Conservation (phyloP, 306 rosid genomes). For the Mucuna pruriens region DNA sequence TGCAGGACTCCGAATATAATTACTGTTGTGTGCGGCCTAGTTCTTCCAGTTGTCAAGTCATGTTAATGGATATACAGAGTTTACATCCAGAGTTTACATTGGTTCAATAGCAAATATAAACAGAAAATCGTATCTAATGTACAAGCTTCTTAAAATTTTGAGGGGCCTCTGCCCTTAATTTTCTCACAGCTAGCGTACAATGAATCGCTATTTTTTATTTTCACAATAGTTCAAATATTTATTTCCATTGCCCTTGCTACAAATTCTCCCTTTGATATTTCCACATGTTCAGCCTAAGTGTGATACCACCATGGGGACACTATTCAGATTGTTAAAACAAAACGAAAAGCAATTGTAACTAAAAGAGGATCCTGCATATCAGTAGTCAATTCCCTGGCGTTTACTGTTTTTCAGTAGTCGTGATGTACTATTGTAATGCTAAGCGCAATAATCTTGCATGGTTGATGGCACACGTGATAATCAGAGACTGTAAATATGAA, state of each 20-base stretch:
- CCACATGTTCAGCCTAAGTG: neutral
- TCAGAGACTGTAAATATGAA: neutral
- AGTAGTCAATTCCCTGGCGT: no score
- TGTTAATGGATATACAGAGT: slow-evolving; percentile 32
- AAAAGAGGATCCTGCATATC: neutral
- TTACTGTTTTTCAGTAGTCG: neutral
- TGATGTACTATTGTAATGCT: neutral
- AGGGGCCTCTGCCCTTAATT: slow-evolving; percentile 29
- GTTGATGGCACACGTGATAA: neutral
- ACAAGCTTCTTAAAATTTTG: slow-evolving; percentile 42
- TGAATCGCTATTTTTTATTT: neutral
- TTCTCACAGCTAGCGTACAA: neutral
- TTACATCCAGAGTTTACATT: slow-evolving; percentile 35
- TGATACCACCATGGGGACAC: neutral
- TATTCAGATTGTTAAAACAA: neutral
- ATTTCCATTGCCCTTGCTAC: neutral
- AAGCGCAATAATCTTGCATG: neutral
- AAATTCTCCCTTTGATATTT: neutral
- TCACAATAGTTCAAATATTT: neutral
- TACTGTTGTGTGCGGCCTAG: slow-evolving; percentile 12
- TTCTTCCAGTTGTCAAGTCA: slow-evolving; percentile 14
- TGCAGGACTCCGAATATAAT: slow-evolving; percentile 41
- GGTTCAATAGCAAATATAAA: slow-evolving; percentile 24
- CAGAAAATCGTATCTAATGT: slow-evolving; percentile 21
- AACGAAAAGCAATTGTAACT: neutral